Evolutionary conservation across 2,329 filamentous ascomycete species (phyloP).

Genomic region (Aspergillus felis): DNA sequence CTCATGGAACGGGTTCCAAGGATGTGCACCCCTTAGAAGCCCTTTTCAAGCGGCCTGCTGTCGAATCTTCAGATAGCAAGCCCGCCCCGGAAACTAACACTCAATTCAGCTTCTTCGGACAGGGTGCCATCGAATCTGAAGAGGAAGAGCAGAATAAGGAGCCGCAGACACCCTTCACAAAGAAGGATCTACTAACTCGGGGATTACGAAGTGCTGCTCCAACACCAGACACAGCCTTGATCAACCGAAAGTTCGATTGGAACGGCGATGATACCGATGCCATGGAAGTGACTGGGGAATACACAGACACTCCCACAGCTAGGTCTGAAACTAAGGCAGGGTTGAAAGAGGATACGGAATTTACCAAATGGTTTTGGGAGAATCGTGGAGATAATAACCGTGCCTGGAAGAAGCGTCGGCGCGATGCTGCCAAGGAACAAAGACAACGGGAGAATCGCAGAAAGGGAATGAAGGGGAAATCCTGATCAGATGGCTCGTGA

Average conservation of each 20-base stretch:
- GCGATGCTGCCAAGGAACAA: constrained; percentile 58
- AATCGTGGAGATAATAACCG: constrained; percentile 49
- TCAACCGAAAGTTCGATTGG: constrained; percentile 43
- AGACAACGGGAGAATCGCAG: constrained; percentile 57
- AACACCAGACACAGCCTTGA: constrained; percentile 86
- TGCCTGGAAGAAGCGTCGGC: constrained; percentile 51
- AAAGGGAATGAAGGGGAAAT: constrained; percentile 42
- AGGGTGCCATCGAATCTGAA: constrained; percentile 48
- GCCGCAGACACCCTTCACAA: constrained; percentile 80
- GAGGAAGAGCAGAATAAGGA: constrained; percentile 40
- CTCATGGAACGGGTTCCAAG: constrained; percentile 39
- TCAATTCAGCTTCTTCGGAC: constrained; percentile 76
- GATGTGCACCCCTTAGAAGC: constrained; percentile 83
- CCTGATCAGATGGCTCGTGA: constrained; percentile 12
- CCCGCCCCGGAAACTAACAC: constrained; percentile 43
- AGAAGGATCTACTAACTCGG: constrained; percentile 67
- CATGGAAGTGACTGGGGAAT: constrained; percentile 21
- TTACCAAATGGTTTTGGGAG: constrained; percentile 60
- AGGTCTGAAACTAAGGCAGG: constrained; percentile 11
- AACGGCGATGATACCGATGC: constrained; percentile 16
- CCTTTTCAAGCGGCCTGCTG: constrained; percentile 73
- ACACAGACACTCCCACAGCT: constrained; percentile 23
- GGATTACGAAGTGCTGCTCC: constrained; percentile 80
- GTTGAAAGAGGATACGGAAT: constrained; percentile 49
- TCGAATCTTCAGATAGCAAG: constrained; percentile 35